Evolutionary conservation across 2,329 filamentous ascomycete species (phyloP).

Genomic region (Venturia carpophila): DNA sequence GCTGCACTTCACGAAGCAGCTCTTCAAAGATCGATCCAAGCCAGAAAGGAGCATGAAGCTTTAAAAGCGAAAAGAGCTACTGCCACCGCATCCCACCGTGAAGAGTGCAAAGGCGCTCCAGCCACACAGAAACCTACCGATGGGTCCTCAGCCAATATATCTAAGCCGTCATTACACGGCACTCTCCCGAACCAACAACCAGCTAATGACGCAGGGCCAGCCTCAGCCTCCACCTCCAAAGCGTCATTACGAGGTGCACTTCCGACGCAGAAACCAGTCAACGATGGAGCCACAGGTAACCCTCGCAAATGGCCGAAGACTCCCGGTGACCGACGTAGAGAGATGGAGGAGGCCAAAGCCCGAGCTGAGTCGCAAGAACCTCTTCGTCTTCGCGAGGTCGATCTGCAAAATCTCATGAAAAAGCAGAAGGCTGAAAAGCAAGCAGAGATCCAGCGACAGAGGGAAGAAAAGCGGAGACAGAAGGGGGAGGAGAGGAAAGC

Average conservation of each 20-base stretch:
- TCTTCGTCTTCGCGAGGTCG: background rate
- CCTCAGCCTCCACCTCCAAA: background rate
- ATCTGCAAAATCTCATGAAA: background rate
- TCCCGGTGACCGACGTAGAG: constrained; percentile 1
- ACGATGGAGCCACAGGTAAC: background rate
- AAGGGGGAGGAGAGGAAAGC: background rate
- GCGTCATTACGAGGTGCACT: background rate
- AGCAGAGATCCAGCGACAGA: constrained; percentile 1
- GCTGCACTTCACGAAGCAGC: background rate
- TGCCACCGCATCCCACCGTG: background rate
- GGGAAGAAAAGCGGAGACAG: constrained; percentile 1
- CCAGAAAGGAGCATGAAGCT: background rate
- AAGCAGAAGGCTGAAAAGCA: constrained; percentile 9
- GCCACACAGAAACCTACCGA: background rate
- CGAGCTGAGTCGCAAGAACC: constrained; percentile 3
- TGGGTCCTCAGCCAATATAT: background rate
- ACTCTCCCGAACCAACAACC: background rate
- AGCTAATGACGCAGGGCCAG: too few relatives aligned
- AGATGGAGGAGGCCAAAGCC: background rate
- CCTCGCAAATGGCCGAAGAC: background rate
- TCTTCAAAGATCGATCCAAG: background rate
- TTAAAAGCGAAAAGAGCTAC: background rate
- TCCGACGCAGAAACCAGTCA: background rate
- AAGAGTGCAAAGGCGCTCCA: background rate
- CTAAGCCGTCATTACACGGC: background rate